phyloP scores from a whole-genome alignment of 306 rosid species.

The Pyrus communis region DNA sequence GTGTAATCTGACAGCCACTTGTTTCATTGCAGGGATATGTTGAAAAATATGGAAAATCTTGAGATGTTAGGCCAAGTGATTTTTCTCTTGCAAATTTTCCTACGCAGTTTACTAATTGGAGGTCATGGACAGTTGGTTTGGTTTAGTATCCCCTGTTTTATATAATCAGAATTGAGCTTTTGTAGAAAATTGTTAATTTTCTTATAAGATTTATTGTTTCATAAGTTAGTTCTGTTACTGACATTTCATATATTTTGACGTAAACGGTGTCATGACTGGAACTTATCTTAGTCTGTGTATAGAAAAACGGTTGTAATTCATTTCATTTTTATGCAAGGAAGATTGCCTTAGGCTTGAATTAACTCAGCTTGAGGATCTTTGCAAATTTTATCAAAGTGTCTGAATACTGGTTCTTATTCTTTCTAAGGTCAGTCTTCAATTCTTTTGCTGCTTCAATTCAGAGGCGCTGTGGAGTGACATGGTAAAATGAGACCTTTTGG shows the following conservation, averaged over 20 bases:
- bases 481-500: background rate
- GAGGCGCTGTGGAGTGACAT: background rate
- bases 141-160: slow-evolving; percentile 25
- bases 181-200: slow-evolving; percentile 18
- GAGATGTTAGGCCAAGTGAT: slow-evolving; percentile 39
- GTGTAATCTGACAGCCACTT: slow-evolving; percentile 31
- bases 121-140: slow-evolving; percentile 29
- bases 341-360: background rate
- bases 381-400: background rate
- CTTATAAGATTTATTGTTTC: background rate
- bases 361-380: background rate
- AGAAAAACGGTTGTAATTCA: background rate
- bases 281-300: background rate
- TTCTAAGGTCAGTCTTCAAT: background rate
- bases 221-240: background rate
- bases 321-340: background rate
- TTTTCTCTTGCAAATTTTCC: slow-evolving; percentile 46
- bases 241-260: background rate
- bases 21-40: slow-evolving; percentile 82
- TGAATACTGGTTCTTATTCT: background rate
- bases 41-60: slow-evolving; percentile 71
- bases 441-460: background rate
- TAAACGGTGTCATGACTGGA: background rate
- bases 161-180: background rate
- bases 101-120: slow-evolving; percentile 28